Percentiles rank a stretch among this genome's conserved stretches.
These are phyloP conservation scores for Apophysomyces variabilis DNA, from an alignment of 371 early-diverging fungal species.

Conservation along the genomic window DNA sequence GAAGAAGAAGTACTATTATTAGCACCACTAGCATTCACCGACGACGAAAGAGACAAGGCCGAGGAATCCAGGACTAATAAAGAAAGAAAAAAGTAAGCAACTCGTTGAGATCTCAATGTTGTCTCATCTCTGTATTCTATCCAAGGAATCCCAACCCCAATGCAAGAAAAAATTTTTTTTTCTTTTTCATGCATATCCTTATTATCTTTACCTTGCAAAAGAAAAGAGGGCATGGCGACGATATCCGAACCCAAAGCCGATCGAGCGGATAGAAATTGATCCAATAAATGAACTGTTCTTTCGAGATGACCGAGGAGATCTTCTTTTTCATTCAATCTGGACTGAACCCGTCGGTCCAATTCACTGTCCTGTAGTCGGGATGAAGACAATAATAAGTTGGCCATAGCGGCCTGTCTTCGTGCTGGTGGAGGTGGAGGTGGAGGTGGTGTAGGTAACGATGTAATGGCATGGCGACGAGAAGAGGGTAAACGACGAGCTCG, in stretches of 20 bases:
- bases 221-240: constrained; percentile 29
- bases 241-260: constrained; percentile 28
- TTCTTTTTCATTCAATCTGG: constrained; percentile 37
- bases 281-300: constrained; percentile 36
- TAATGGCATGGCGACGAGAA: not conserved
- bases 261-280: constrained; percentile 42
- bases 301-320: constrained; percentile 41
- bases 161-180: constrained; percentile 6
- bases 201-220: constrained; percentile 29
- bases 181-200: constrained; percentile 1
- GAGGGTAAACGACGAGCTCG: not conserved
- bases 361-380: constrained; percentile 9
- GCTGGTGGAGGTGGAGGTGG: not conserved
- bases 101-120: no score
- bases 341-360: constrained; percentile 34
- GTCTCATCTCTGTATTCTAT: no score
- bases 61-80: no score
- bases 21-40: no score
- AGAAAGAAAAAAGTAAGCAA: no score
- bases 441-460: not conserved
- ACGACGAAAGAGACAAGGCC: no score
- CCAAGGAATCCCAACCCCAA: no score
- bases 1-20: no score
- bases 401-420: not conserved
- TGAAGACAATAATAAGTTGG: not conserved